Conservation (phyloP, 805 yeast genomes). For the Lachancea nothofagi region DNA sequence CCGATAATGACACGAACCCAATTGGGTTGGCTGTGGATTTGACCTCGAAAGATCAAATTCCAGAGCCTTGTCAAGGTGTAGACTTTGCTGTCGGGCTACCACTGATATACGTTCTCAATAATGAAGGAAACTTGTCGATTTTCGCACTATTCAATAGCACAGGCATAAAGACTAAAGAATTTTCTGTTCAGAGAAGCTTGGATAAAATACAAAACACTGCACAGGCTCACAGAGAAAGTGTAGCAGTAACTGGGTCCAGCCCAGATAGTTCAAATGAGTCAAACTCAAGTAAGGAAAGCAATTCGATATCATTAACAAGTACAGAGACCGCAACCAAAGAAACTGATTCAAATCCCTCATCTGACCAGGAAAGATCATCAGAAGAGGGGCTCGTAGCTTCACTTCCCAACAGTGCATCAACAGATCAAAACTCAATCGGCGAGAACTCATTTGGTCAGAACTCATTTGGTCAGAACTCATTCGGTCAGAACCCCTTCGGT, state of each 20-base stretch:
- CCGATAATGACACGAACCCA: constrained; percentile 64
- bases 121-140: constrained; percentile 53
- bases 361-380: too few relatives aligned
- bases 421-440: background rate
- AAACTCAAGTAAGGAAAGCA: too few relatives aligned
- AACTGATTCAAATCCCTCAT: too few relatives aligned
- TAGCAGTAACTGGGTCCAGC: too few relatives aligned
- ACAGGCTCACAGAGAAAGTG: too few relatives aligned
- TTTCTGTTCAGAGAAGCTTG: constrained; percentile 20
- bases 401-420: too few relatives aligned
- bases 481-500: constrained; percentile 14
- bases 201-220: background rate
- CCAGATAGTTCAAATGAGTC: too few relatives aligned
- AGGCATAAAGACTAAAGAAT: constrained; percentile 39
- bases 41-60: constrained; percentile 38
- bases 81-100: constrained; percentile 62
- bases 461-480: constrained; percentile 24
- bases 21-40: constrained; percentile 66
- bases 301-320: too few relatives aligned
- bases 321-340: too few relatives aligned
- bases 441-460: constrained; percentile 9
- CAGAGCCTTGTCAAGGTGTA: constrained; percentile 52
- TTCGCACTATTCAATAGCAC: constrained; percentile 61
- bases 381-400: too few relatives aligned
- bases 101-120: constrained; percentile 53